Base-by-base conservation (phyloP, 495 filamentous ascomycete genomes). In the Durotheca rogersii region DNA sequence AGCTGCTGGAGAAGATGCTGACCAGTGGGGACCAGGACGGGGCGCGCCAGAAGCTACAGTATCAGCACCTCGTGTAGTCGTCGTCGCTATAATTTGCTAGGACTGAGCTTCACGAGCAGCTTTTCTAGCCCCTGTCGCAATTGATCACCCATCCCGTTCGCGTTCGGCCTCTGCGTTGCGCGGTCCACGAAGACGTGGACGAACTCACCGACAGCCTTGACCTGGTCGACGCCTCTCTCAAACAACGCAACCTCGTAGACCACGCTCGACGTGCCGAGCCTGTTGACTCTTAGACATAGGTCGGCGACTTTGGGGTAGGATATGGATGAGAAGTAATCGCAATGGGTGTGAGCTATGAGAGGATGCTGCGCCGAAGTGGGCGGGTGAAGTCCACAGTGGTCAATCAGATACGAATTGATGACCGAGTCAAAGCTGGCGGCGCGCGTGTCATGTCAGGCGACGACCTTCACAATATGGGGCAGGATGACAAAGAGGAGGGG, bases 221-320 rank as follows among this genome's bases (percentile, higher is more conserved):
- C 88, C 21, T 77, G 71, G n/a, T 88, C 82, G 27, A 83, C 69
- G 0, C 81, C 89, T 48, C 79, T 74, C 60, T 88, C 85, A 56
- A 96, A 96, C 9, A 98, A 79, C 2, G 85, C 92, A 25, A 95
- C 79, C 60, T 98, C 92, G 65, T 95, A 98, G 6, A 83, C 86
- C n/a, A 93, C 91, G 58, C 89, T 95, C 12, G 87, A 90, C 54
- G 81, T 87, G 1, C 90, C 88, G 4, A 98, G 73, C 62, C 84
- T 88, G 49, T 85, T 89, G 7, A 95, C 90, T 2, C 90, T 76
- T 23, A 98, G 63, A 2, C 84, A 89, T 0, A 96, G 74, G 47
- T 96, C 90, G 4, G 94, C 76, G 5, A 87, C 73, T 40, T 85
- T 86, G 2, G 92, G 92, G 59, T 90, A 98, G 0, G 81, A 76